A percentile compares a stretch with the other conserved stretches of the same genome.
Evolutionary conservation across 257 asterid genomes (phyloP).

Genomic region (Rehmannia glutinosa): DNA sequence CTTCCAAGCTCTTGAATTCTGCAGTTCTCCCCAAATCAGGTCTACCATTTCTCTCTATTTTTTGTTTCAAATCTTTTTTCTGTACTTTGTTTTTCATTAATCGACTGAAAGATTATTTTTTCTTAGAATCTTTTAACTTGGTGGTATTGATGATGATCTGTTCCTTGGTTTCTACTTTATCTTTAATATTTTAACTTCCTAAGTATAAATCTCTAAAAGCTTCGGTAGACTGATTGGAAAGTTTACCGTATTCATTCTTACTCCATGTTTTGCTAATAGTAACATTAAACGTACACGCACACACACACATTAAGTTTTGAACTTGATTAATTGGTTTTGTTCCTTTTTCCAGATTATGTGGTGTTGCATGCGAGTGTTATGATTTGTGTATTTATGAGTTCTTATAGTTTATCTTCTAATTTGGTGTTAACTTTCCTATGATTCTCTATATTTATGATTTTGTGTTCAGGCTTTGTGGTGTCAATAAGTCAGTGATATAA

Average conservation of each 20-base stretch:
- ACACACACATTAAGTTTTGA: background rate
- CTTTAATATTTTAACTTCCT: background rate
- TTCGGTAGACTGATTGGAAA: background rate
- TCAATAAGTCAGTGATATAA: background rate
- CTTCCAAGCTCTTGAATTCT: slow-evolving; percentile 49
- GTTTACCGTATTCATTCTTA: background rate
- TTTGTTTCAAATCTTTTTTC: background rate
- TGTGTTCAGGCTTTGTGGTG: background rate
- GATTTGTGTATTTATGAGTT: background rate
- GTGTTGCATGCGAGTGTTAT: background rate
- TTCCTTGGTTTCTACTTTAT: background rate
- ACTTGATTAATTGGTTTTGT: background rate
- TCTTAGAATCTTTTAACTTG: background rate
- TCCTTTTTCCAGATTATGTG: background rate
- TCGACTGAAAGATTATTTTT: background rate
- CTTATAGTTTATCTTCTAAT: too few species aligned
- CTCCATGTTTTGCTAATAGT: background rate
- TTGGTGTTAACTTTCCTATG: too few species aligned
- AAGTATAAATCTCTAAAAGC: background rate
- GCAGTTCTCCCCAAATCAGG: slow-evolving; percentile 47
- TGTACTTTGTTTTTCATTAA: background rate
- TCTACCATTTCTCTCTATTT: background rate
- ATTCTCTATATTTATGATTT: too few species aligned
- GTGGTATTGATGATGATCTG: background rate
- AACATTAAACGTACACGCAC: too few species aligned